A percentile compares a stretch with the other conserved stretches of the same genome.
phyloP scores from a whole-genome alignment of 164 flowering plant species.

The Platanus orientalis region DNA sequence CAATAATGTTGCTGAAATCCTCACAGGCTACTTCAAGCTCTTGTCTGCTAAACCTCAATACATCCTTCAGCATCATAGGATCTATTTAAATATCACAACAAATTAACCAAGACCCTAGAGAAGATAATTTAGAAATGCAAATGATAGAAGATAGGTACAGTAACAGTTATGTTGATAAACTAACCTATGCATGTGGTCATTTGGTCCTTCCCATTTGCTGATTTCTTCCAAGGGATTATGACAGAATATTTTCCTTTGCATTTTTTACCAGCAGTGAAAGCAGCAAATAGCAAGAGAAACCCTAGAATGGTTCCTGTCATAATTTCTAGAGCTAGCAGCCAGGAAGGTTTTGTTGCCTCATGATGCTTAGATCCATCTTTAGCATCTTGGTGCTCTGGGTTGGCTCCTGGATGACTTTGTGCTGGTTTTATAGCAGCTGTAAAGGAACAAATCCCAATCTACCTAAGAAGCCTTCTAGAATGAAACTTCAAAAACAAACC shows the following conservation, averaged over 20 bases:
- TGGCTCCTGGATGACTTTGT: constrained; percentile 30
- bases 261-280: constrained; percentile 46
- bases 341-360: constrained; percentile 52
- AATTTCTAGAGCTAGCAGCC: constrained; percentile 79
- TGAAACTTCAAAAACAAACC: no score
- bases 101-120: no score
- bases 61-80: constrained; percentile 67
- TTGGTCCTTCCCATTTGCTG: constrained; percentile 52
- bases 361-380: constrained; percentile 35
- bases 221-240: constrained; percentile 80
- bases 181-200: constrained; percentile 52
- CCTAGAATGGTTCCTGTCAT: constrained; percentile 68
- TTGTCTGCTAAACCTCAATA: constrained; percentile 57
- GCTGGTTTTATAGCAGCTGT: constrained; percentile 33
- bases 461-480: background rate
- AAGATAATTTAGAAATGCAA: no score
- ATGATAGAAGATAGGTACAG: background rate
- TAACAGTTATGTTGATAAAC: background rate
- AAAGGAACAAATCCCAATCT: background rate
- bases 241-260: constrained; percentile 55
- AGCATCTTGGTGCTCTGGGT: constrained; percentile 33
- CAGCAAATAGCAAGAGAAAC: constrained; percentile 43
- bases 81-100: constrained; percentile 35
- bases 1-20: no score
- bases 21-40: constrained; percentile 98